Conservation (phyloP, 139 green algal genomes). For the Chlamydomonas sp. region DNA sequence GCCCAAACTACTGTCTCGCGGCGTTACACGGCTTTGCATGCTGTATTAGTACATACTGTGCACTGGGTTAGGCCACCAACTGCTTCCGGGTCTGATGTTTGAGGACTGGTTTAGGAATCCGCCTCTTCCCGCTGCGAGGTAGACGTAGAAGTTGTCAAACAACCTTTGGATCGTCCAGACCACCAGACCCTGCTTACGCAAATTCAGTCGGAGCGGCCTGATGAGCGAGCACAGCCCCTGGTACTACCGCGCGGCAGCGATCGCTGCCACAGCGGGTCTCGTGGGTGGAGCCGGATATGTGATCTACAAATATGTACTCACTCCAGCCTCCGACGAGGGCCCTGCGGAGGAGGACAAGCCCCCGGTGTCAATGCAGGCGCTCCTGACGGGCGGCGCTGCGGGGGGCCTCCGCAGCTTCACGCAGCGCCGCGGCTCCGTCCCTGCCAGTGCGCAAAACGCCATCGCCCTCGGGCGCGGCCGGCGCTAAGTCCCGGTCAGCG, state of each 20-base stretch:
- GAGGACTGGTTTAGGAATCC: too few relatives aligned
- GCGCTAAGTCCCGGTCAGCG: background rate
- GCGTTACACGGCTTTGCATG: too few relatives aligned
- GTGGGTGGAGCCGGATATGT: conserved; percentile 17
- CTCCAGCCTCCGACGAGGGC: background rate
- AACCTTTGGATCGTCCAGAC: too few relatives aligned
- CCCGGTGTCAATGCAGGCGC: conserved; percentile 18
- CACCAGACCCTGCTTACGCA: too few relatives aligned
- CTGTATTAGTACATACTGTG: too few relatives aligned
- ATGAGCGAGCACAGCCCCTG: background rate
- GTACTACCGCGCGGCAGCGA: background rate
- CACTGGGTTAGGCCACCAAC: too few relatives aligned
- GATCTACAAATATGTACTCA: conserved; percentile 34
- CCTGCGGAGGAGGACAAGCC: background rate
- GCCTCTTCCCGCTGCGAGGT: too few relatives aligned
- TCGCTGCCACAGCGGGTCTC: background rate
- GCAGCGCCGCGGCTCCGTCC: background rate
- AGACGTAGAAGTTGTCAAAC: too few relatives aligned
- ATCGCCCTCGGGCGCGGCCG: background rate
- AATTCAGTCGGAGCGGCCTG: too few relatives aligned
- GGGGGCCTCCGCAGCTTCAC: background rate
- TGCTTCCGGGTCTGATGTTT: too few relatives aligned
- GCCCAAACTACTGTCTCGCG: too few relatives aligned
- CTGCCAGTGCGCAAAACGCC: conserved; percentile 24
- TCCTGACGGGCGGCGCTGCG: conserved; percentile 23